These are phyloP conservation scores for Starmera quercuum DNA, from an alignment of 805 yeast genomes.

Conservation along the genomic window DNA sequence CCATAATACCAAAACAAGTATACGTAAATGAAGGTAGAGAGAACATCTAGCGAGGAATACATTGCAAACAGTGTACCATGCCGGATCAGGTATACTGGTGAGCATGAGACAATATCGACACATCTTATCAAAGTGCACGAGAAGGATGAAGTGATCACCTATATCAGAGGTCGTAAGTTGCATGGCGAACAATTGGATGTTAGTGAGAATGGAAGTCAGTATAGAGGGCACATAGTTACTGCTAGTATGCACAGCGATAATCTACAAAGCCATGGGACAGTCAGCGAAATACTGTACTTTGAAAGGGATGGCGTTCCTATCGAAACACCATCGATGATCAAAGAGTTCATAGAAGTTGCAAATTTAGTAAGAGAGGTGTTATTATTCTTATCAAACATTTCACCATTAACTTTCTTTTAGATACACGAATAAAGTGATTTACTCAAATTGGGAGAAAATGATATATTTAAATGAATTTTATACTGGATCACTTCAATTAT, in stretches of 20 bases:
- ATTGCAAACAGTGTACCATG: slow-evolving; percentile 20
- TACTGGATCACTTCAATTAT: slow-evolving; percentile 3
- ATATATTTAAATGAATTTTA: background rate
- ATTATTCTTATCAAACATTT: background rate
- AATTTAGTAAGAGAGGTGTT: background rate
- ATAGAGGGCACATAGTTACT: slow-evolving; percentile 12
- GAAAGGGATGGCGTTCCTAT: slow-evolving; percentile 31
- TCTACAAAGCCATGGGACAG: slow-evolving; percentile 7
- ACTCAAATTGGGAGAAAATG: background rate
- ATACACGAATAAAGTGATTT: background rate
- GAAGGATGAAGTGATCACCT: slow-evolving; percentile 13
- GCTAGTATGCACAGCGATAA: slow-evolving; percentile 13
- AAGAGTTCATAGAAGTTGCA: slow-evolving; percentile 19
- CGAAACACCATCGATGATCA: slow-evolving; percentile 17
- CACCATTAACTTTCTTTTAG: background rate
- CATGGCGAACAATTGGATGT: slow-evolving; percentile 16
- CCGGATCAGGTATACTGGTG: slow-evolving; percentile 16
- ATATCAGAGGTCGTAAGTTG: slow-evolving; percentile 28
- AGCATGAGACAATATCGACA: slow-evolving; percentile 6
- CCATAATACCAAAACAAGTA: too few relatives aligned
- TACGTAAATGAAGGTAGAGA: background rate
- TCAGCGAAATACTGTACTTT: slow-evolving; percentile 19
- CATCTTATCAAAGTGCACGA: slow-evolving; percentile 10
- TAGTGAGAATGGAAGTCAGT: slow-evolving; percentile 1
- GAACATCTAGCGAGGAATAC: background rate